Evolutionary conservation across 345 rosid genomes (phyloP).

Genomic region (Garcia nutans): DNA sequence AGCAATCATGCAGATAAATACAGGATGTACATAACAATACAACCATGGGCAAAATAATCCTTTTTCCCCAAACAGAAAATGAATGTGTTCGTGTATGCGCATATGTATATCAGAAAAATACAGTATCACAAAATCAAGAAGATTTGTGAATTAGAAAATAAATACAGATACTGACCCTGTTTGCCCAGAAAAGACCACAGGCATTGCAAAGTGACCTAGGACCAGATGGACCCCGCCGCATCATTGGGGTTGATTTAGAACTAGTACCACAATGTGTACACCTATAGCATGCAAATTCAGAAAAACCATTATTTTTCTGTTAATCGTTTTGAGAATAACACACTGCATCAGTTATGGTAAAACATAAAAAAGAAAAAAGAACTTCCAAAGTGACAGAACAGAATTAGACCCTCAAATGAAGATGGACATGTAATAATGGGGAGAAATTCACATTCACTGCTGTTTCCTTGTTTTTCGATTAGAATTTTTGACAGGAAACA

Average conservation of each 20-base stretch:
- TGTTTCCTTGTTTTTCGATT: not conserved
- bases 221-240: conserved; percentile 98
- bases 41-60: not conserved
- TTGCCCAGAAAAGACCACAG: conserved; percentile 95
- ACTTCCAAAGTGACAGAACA: not conserved
- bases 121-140: not conserved
- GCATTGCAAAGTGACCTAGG: conserved; percentile 99
- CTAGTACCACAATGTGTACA: conserved; percentile 88
- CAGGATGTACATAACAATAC: not conserved
- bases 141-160: not conserved
- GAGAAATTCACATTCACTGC: not conserved
- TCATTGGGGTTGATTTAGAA: conserved; percentile 92
- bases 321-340: not conserved
- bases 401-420: conserved; percentile 1
- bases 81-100: too few species aligned
- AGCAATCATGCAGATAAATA: not conserved
- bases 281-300: conserved; percentile 35
- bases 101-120: not conserved
- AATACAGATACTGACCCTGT: conserved; percentile 49
- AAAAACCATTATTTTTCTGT: too few species aligned
- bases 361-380: not conserved
- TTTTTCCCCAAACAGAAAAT: not conserved
- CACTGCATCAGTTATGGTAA: not conserved
- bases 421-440: not conserved
- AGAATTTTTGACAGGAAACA: not conserved